Evolutionary conservation across 2,329 filamentous ascomycete genomes (phyloP), one percentile per base, ranked within the genome.

Genomic region (Cladobotryum protrusum): DNA sequence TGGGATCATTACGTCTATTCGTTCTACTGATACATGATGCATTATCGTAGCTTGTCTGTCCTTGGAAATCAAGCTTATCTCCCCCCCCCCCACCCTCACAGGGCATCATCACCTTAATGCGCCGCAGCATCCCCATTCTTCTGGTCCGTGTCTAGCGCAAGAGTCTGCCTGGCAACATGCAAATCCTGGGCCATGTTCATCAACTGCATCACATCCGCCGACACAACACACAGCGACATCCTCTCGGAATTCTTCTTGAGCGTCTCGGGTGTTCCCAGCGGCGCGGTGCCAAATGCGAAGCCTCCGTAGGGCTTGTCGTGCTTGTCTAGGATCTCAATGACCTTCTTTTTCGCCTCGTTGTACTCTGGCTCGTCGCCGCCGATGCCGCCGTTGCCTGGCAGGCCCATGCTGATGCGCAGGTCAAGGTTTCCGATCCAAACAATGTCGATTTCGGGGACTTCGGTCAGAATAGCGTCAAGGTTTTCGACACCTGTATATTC

Each of bases 391-490:
- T 65, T 65, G 34, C 54, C 63, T 2, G 62, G 58, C 17, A 75
- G 54, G 48, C 67, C 67, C 73, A 76, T 76, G 59, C 63, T 69
- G 48, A 75, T 56, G 32, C 73, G 63, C 24, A 59, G 60, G 60
- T 76, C 74, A 15, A 76, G 63, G 5, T 58, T 59, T 43, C 74
- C 73, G 1, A 76, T 65, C 72, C 73, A 76, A 14, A 74, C 71
- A 15, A 68, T 59, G 56, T 76, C 73, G 29, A 76, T 72, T 37
- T 74, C 68, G 1, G 70, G 69, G 20, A 66, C 65, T 50, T 67
- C 69, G 13, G 71, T 73, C 29, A 77, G 65, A 49, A 76, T 75
- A 36, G 63, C 71, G 53, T 76, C 73, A n/a, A 76, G 70, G 57
- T 76, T 75, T 47, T 71, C 59, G 50, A 75, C 62, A 40, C 65